phyloP scores from a whole-genome alignment of 73 alveolate species.

The Paramecium caudatum region DNA sequence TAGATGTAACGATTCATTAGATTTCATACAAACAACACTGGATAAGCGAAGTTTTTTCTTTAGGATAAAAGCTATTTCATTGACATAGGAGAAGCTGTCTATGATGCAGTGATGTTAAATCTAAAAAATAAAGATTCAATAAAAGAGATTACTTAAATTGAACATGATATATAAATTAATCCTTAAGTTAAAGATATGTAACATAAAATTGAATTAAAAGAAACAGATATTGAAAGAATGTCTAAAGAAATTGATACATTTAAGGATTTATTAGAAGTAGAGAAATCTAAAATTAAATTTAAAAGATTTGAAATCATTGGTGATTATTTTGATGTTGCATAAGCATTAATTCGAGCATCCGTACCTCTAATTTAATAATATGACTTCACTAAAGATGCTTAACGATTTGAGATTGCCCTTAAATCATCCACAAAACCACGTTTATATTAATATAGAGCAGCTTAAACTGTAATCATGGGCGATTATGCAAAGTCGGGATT shows the following conservation, averaged over 20 bases:
- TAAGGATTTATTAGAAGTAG: constrained; percentile 54
- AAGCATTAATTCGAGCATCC: constrained; percentile 61
- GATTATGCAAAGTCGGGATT: constrained; percentile 87
- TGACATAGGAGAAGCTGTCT: constrained; percentile 74
- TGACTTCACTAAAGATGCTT: constrained; percentile 81
- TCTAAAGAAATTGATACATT: constrained; percentile 63
- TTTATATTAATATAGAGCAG: constrained; percentile 85
- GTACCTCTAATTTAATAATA: constrained; percentile 88
- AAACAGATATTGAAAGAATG: constrained; percentile 27
- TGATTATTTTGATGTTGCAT: constrained; percentile 73
- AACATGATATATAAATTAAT: constrained; percentile 18
- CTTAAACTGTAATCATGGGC: constrained; percentile 82
- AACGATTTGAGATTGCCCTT: constrained; percentile 74
- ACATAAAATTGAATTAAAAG: constrained; percentile 34
- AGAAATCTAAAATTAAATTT: constrained; percentile 65
- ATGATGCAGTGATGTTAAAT: constrained; percentile 38
- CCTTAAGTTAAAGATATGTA: not conserved
- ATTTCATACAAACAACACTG: constrained; percentile 82
- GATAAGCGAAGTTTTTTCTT: constrained; percentile 81
- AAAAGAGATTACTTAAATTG: not conserved
- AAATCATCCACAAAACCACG: constrained; percentile 81
- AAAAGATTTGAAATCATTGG: constrained; percentile 78
- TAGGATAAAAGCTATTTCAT: constrained; percentile 82
- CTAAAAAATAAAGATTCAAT: not conserved
- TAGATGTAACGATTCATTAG: constrained; percentile 76